Evolutionary conservation across 768 basidiomycete genomes (phyloP), one percentile per base, ranked within the genome.

Genomic region (Lactarius indigo): DNA sequence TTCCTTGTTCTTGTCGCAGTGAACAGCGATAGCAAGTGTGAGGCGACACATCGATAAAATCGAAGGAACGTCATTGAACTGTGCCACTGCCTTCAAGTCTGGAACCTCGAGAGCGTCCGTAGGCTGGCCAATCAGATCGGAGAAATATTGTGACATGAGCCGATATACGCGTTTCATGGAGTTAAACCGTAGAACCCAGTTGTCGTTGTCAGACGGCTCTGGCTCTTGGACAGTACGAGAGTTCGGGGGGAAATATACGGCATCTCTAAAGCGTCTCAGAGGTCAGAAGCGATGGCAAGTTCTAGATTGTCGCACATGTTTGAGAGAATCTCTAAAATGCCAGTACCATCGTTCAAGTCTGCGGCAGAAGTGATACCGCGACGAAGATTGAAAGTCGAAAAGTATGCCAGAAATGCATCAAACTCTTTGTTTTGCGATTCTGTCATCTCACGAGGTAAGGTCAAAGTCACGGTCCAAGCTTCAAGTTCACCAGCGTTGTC

Each of bases 121-220:
- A 0, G 90, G 89, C 63, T 91, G 91, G 73, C 91, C 89, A 26
- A 96, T 83, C 3, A 92, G 85, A 76, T 94, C 89, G 57, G 87
- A 85, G 72, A 90, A 91, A 76, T 94, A 96, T 73, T 93, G 91
- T 2, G 91, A 92, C 81, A 95, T 89, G 44, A 94, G 85, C 55
- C 94, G 84, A 76, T 93, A 95, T 59, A 95, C 82, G 28, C 90
- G 85, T 73, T 96, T 96, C 68, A 96, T 83, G 10, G 89, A 77
- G 76, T 83, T 88, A 76, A 94, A 93, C 15, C 93, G 87, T 37
- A 94, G 77, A 64, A 94, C 91, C 94, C 94, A 96, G 77, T 92
- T 95, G 73, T 94, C 92, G 77, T 92, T 95, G 73, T 94, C 92
- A 13, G 89, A 85, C 2, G 82, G 82, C 62, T 91, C 87, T 20